phyloP scores from a whole-genome alignment of 1,284 basidiomycete species.

The Sanghuangporus sanghuang region DNA sequence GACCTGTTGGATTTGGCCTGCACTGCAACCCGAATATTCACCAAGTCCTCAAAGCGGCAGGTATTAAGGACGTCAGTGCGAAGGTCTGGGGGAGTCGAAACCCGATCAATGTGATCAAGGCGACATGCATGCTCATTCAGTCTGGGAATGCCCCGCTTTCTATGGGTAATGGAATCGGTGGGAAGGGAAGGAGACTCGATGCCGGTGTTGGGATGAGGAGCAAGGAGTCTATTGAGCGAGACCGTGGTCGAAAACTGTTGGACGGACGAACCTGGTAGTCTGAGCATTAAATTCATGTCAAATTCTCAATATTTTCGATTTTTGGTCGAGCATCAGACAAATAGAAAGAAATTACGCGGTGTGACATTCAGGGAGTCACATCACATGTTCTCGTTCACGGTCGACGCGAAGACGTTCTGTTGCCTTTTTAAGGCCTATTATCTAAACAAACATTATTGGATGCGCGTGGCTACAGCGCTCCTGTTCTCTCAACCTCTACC shows the following conservation, averaged over 20 bases:
- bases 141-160: slow-evolving; percentile 67
- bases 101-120: slow-evolving; percentile 58
- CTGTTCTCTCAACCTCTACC: slow-evolving; percentile 1
- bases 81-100: slow-evolving; percentile 94
- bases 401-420: background rate
- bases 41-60: slow-evolving; percentile 85
- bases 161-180: slow-evolving; percentile 76
- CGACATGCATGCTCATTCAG: slow-evolving; percentile 60
- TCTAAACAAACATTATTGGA: background rate
- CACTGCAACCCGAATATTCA: slow-evolving; percentile 88
- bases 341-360: background rate
- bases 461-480: slow-evolving; percentile 1
- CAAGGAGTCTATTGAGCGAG: slow-evolving; percentile 62
- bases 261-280: slow-evolving; percentile 46
- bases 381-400: background rate
- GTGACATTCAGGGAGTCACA: background rate
- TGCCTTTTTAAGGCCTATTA: background rate
- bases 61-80: slow-evolving; percentile 91
- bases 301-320: background rate
- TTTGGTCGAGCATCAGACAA: background rate
- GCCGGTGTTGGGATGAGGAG: slow-evolving; percentile 65
- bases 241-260: slow-evolving; percentile 63
- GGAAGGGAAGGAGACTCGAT: slow-evolving; percentile 57
- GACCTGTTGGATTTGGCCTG: slow-evolving; percentile 92
- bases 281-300: background rate